Conservation (phyloP, 2,329 filamentous ascomycete species). For the Ramichloridium luteum region DNA sequence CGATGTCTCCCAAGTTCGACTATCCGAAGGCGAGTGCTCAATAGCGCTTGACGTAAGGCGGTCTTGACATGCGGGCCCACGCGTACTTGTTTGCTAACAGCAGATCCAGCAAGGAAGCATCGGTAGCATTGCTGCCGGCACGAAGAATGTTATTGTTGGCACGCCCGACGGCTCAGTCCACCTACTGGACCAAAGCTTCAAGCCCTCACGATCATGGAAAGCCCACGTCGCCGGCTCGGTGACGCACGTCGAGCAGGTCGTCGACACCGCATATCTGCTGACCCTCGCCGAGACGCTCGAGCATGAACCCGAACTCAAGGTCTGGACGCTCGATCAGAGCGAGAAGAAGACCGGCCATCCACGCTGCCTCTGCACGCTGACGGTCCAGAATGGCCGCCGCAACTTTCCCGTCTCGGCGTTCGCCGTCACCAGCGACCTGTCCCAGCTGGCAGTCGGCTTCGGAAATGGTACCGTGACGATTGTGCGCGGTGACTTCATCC, state of each 20-base stretch:
- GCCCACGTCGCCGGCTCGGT: conserved; percentile 72
- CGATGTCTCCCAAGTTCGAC: conserved; percentile 74
- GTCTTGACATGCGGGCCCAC: background rate
- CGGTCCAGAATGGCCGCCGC: conserved; percentile 78
- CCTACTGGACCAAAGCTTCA: conserved; percentile 79
- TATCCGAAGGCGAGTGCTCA: conserved; percentile 65
- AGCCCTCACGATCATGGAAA: conserved; percentile 72
- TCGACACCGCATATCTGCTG: conserved; percentile 72
- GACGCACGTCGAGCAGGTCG: conserved; percentile 84
- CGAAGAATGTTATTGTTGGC: conserved; percentile 80
- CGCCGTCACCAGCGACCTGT: conserved; percentile 72
- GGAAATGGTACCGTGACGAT: conserved; percentile 90
- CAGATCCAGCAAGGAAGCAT: conserved; percentile 51
- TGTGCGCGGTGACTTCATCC: conserved; percentile 84
- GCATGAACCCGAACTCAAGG: conserved; percentile 78
- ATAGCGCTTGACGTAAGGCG: conserved; percentile 22
- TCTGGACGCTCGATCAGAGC: conserved; percentile 91
- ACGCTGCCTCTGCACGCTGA: conserved; percentile 73
- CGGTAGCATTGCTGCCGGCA: conserved; percentile 72
- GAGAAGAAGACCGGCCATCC: conserved; percentile 90
- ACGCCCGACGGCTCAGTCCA: conserved; percentile 75
- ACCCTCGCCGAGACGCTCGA: conserved; percentile 81
- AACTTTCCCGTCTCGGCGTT: conserved; percentile 95
- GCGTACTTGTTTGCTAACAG: conserved; percentile 9
- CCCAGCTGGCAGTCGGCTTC: conserved; percentile 89